Conservation (phyloP, 345 rosid genomes). For the Corchorus capsularis region DNA sequence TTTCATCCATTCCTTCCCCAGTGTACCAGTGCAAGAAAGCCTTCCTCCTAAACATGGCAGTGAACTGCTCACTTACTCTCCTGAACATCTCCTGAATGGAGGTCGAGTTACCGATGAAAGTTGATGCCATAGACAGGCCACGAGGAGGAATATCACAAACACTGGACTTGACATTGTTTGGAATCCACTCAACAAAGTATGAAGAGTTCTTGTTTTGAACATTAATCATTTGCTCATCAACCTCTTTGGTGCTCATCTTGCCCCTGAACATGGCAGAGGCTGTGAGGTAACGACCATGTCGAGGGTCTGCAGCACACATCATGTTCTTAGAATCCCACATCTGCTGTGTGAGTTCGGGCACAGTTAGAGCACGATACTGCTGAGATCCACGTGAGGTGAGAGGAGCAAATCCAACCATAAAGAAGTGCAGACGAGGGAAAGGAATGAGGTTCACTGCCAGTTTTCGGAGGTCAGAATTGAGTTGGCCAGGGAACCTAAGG, state of each 20-base stretch:
- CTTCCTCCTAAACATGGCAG: slow-evolving; percentile 33
- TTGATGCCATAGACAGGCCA: slow-evolving; percentile 38
- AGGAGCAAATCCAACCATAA: slow-evolving; percentile 58
- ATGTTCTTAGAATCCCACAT: slow-evolving; percentile 55
- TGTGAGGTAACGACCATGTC: slow-evolving; percentile 51
- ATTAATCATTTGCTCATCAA: slow-evolving; percentile 37
- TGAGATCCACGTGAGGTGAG: slow-evolving; percentile 49
- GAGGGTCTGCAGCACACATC: slow-evolving; percentile 56
- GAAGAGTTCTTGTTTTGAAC: slow-evolving; percentile 41
- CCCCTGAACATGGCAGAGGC: slow-evolving; percentile 49
- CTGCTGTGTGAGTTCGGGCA: slow-evolving; percentile 47
- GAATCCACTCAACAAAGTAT: slow-evolving; percentile 37
- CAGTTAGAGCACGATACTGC: slow-evolving; percentile 45
- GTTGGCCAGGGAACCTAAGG: slow-evolving; percentile 60
- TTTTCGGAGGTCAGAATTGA: slow-evolving; percentile 53
- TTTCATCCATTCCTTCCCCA: slow-evolving; percentile 36
- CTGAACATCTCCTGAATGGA: slow-evolving; percentile 38
- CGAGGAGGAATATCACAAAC: slow-evolving; percentile 37
- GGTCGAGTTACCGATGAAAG: slow-evolving; percentile 37
- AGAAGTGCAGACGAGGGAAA: slow-evolving; percentile 53
- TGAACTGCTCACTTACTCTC: slow-evolving; percentile 35
- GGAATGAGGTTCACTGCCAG: slow-evolving; percentile 51
- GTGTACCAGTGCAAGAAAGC: slow-evolving; percentile 40
- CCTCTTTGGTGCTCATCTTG: slow-evolving; percentile 35
- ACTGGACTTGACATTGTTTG: slow-evolving; percentile 38